Evolutionary conservation across 2,329 filamentous ascomycete genomes (phyloP), one percentile per base, ranked within the genome.

Genomic region (Fusarium azukiicola): DNA sequence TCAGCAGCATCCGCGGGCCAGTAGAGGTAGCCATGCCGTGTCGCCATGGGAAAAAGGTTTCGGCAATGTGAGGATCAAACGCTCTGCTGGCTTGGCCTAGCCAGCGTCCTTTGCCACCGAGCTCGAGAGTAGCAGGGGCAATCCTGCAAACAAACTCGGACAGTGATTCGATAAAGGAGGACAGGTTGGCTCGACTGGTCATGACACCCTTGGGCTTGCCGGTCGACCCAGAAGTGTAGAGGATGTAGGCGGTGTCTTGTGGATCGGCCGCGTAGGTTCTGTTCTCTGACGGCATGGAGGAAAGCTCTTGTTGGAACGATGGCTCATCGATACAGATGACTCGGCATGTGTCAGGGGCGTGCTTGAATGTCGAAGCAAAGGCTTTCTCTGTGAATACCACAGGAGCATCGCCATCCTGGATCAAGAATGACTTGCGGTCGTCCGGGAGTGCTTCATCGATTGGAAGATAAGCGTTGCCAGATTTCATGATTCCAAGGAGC

Each of bases 81-180:
- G 69, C 69, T 67, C 69, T 58, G 38, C 69, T 71, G 46, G 69
- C 46, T 38, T 71, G 69, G n/a, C 69, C 56, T 40, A 71, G 10
- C 46, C 69, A 71, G 47, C 69, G 56, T 23, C 69, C 69, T n/a
- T 66, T 71, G 10, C 61, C 61, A 38, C 56, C 56, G 21, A 71
- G 69, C 21, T 71, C 69, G 13, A 54, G 56, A 38, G 58, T 71
- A 54, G 58, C 58, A 14, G 56, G 56, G 11, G 56, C 58, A 21
- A 71, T 71, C 4, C 19, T 27, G 14, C 69, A 71, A 14, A 71
- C 13, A n/a, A 66, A 71, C 47, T 71, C 69, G 1, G 56, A 71
- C 4, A 71, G 32, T 27, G 69, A 71, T 23, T 71, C 56, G 38
- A 66, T 67, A 19, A 71, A 71, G 16, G 52, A 54, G 21, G 69